These are phyloP conservation scores for Sugiyamaella chiloensis DNA, from an alignment of 805 yeast genomes.

Conservation along the genomic window DNA sequence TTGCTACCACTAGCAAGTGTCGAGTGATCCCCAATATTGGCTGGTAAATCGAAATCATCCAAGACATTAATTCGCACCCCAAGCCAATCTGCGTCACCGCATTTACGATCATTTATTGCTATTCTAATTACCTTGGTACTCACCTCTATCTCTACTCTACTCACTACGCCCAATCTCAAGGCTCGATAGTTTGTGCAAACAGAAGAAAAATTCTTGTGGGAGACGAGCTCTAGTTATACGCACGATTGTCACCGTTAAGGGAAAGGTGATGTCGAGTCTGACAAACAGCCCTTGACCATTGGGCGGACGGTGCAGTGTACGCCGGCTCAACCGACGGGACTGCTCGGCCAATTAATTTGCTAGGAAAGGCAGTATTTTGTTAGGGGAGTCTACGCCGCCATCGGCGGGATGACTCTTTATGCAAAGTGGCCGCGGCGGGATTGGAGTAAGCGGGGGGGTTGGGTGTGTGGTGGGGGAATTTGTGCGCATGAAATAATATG, in stretches of 20 bases:
- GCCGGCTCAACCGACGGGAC: conserved; percentile 5
- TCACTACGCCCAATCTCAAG: neutral
- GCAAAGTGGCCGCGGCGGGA: conserved; percentile 1
- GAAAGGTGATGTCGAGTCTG: too few species aligned
- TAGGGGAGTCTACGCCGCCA: neutral
- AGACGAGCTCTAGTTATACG: neutral
- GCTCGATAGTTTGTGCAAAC: conserved; percentile 4
- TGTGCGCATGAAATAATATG: too few species aligned
- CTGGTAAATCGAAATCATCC: too few species aligned
- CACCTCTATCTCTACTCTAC: neutral
- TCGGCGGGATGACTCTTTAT: conserved; percentile 6
- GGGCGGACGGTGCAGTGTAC: neutral
- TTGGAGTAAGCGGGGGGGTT: too few species aligned
- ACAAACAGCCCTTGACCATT: neutral
- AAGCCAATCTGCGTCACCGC: too few species aligned
- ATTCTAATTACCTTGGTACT: neutral
- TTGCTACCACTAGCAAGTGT: too few species aligned
- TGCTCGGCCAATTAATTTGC: neutral
- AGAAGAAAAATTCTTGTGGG: conserved; percentile 1
- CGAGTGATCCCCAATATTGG: too few species aligned
- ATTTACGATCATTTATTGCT: too few species aligned
- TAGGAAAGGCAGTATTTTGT: neutral
- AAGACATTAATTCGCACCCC: too few species aligned
- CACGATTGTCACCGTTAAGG: too few species aligned
- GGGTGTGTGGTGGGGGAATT: too few species aligned